Percentiles rank a stretch among this genome's conserved stretches.
Evolutionary conservation across 228 moss, liverwort and hornwort genomes (phyloP).

Genomic region (Sphagnum magellanicum): DNA sequence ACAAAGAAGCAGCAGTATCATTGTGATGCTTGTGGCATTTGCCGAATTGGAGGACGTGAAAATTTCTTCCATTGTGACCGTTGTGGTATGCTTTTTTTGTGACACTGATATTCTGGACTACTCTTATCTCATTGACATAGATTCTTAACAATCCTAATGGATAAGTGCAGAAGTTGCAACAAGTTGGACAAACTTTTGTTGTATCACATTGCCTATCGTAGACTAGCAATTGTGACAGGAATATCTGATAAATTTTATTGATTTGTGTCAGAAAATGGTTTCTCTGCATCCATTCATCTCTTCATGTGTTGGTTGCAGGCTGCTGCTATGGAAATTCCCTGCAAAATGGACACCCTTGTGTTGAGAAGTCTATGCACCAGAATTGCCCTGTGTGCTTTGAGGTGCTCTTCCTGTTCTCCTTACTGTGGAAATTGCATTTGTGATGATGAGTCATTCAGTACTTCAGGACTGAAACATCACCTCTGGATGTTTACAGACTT

Average conservation of each 20-base stretch:
- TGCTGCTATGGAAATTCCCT: constrained; percentile 70
- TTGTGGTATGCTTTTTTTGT: constrained; percentile 48
- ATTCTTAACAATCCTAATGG: neutral
- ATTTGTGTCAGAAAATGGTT: no score
- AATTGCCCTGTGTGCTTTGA: constrained; percentile 96
- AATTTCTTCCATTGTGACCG: constrained; percentile 94
- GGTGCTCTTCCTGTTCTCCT: constrained; percentile 23
- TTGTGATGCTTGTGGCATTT: constrained; percentile 90
- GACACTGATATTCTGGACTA: neutral
- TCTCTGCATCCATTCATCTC: neutral
- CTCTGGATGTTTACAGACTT: no score
- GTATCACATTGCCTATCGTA: neutral
- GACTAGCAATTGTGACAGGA: no score
- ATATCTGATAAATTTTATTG: no score
- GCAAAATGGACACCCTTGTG: constrained; percentile 70
- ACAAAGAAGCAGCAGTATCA: constrained; percentile 46
- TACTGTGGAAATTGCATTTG: neutral
- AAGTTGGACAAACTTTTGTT: neutral
- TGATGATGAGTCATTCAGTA: neutral
- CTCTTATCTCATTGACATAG: neutral
- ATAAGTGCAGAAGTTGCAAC: neutral
- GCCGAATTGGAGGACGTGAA: constrained; percentile 85
- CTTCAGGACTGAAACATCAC: neutral
- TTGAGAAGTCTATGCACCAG: constrained; percentile 98
- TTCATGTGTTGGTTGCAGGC: constrained; percentile 26